phyloP scores from a whole-genome alignment of 495 filamentous ascomycete genomes.

The Platismatia glauca region DNA sequence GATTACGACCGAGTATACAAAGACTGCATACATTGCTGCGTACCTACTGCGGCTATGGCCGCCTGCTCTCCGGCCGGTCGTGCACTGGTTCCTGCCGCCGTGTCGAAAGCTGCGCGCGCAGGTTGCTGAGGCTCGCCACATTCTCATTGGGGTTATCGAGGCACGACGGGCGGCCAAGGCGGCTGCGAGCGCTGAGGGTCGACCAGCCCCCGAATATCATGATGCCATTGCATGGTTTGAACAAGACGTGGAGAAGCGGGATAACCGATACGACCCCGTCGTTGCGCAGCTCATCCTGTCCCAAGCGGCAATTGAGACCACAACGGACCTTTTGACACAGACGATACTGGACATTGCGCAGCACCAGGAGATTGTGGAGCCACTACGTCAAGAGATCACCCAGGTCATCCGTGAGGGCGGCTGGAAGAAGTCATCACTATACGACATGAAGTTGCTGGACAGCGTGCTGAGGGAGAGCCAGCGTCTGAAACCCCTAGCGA shows the following conservation, averaged over 20 bases:
- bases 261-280: neutral
- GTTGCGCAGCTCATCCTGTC: neutral
- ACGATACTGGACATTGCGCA: neutral
- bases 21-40: neutral
- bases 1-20: neutral
- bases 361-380: neutral
- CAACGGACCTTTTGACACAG: neutral
- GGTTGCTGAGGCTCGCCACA: neutral
- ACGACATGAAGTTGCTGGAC: neutral
- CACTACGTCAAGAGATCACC: neutral
- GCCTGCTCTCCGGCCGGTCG: neutral
- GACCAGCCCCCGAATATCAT: neutral
- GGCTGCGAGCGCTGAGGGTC: neutral
- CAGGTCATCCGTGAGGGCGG: neutral
- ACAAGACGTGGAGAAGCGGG: neutral
- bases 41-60: neutral
- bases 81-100: neutral
- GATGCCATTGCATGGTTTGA: neutral
- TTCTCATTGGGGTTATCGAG: neutral
- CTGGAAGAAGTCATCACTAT: neutral
- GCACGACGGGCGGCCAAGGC: neutral
- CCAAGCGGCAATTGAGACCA: neutral
- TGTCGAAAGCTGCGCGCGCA: neutral
- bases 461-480: neutral
- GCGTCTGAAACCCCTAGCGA: neutral